These are phyloP conservation scores for Sphenostylis stenocarpa DNA, from an alignment of 306 rosid species.

Conservation along the genomic window DNA sequence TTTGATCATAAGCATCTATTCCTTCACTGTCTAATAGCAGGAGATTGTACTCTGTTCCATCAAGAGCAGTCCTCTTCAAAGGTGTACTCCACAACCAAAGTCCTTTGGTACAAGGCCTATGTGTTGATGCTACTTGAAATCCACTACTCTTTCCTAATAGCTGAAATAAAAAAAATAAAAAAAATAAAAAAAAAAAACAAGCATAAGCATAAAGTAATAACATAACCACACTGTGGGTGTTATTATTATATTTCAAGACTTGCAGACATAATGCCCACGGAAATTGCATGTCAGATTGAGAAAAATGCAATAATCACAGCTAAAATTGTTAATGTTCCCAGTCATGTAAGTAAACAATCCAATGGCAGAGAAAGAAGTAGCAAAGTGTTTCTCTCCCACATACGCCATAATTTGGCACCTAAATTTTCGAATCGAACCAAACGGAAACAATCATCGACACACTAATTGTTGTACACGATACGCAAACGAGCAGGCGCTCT, in stretches of 20 bases:
- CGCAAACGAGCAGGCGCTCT: neutral
- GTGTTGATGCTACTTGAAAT: slow-evolving; percentile 91
- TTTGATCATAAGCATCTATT: slow-evolving; percentile 95
- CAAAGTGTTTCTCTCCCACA: neutral
- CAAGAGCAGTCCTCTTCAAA: slow-evolving; percentile 86
- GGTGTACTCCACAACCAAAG: slow-evolving; percentile 97
- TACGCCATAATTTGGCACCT: neutral
- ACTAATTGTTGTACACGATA: neutral
- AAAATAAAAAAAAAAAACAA: neutral
- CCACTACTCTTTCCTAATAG: slow-evolving; percentile 93
- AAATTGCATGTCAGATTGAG: neutral
- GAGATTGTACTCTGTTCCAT: slow-evolving; percentile 89
- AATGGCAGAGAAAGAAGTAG: neutral
- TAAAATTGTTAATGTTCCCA: slow-evolving; percentile 7
- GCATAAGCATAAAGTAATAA: no score
- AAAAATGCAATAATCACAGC: neutral
- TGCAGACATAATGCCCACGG: neutral
- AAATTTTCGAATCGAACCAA: neutral
- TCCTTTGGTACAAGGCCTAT: slow-evolving; percentile 95
- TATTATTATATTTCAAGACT: neutral
- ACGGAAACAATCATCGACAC: slow-evolving; percentile 6
- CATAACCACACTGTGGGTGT: no score
- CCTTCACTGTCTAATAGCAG: slow-evolving; percentile 90
- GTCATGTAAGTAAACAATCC: neutral
- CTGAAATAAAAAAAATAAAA: slow-evolving; percentile 39